phyloP scores from a whole-genome alignment of 208 protist species.

The Blechomonas ayalai region DNA sequence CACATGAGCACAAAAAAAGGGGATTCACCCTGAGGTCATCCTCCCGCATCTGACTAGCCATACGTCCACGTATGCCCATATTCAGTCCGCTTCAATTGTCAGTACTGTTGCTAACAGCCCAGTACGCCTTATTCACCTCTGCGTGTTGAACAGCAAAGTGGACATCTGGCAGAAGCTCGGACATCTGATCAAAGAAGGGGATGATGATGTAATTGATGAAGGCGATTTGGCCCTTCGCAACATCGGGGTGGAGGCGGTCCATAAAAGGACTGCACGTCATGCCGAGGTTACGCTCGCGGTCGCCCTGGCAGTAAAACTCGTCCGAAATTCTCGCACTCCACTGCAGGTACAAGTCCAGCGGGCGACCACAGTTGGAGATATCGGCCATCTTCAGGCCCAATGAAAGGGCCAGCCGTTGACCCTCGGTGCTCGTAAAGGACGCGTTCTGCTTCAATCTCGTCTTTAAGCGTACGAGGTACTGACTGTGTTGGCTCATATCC shows the following conservation, averaged over 20 bases:
- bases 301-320: slow-evolving; percentile 93
- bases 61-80: too few species aligned
- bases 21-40: too few species aligned
- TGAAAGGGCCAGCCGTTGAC: slow-evolving; percentile 80
- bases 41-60: too few species aligned
- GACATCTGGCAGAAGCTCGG: slow-evolving; percentile 78
- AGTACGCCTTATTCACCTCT: slow-evolving; percentile 79
- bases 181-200: slow-evolving; percentile 84
- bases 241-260: slow-evolving; percentile 65
- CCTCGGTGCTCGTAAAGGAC: slow-evolving; percentile 65
- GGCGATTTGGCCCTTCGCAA: slow-evolving; percentile 85
- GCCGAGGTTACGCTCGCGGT: slow-evolving; percentile 79
- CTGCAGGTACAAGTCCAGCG: slow-evolving; percentile 75
- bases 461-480: slow-evolving; percentile 73
- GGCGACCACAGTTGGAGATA: slow-evolving; percentile 91
- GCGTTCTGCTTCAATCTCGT: slow-evolving; percentile 46
- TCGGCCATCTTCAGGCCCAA: slow-evolving; percentile 94
- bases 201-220: slow-evolving; percentile 92
- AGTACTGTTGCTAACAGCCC: slow-evolving; percentile 19
- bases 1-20: too few species aligned
- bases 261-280: slow-evolving; percentile 92
- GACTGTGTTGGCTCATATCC: slow-evolving; percentile 89
- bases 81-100: not conserved
- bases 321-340: slow-evolving; percentile 89
- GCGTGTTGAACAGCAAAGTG: slow-evolving; percentile 69